These are phyloP conservation scores for Novymonas esmeraldas DNA, from an alignment of 208 protist genomes.

Conservation along the genomic window DNA sequence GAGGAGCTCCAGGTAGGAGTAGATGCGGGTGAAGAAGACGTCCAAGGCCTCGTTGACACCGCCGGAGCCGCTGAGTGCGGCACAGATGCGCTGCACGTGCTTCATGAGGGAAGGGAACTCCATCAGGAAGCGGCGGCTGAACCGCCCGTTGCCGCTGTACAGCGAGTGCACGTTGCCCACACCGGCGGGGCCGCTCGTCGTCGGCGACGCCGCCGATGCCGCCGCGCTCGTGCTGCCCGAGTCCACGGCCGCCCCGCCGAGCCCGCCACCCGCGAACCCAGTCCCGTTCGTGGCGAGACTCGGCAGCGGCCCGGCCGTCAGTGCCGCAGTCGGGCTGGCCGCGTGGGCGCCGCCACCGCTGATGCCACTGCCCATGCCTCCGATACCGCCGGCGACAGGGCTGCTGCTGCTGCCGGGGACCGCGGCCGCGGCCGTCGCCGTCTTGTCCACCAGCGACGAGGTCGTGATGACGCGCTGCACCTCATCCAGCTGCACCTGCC, in stretches of 20 bases:
- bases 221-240: background rate
- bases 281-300: background rate
- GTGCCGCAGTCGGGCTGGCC: background rate
- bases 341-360: background rate
- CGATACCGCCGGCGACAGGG: background rate
- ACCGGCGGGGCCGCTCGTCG: background rate
- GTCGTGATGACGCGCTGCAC: conserved; percentile 85
- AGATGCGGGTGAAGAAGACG: conserved; percentile 78
- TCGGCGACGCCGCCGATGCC: background rate
- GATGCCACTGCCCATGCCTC: too few relatives aligned
- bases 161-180: conserved; percentile 28
- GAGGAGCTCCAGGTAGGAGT: conserved; percentile 55
- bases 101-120: conserved; percentile 83
- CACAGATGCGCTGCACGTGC: conserved; percentile 49
- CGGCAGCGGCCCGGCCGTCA: background rate
- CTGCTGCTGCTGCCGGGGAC: conserved; percentile 10
- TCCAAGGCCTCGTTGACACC: conserved; percentile 77
- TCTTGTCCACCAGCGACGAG: conserved; percentile 34
- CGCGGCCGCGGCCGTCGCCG: conserved; percentile 24
- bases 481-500: conserved; percentile 90
- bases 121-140: conserved; percentile 70
- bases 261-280: background rate
- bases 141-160: conserved; percentile 64
- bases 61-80: conserved; percentile 42
- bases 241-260: background rate